These are phyloP conservation scores for Anastatica hierochuntica DNA, from an alignment of 345 rosid genomes.

Conservation along the genomic window DNA sequence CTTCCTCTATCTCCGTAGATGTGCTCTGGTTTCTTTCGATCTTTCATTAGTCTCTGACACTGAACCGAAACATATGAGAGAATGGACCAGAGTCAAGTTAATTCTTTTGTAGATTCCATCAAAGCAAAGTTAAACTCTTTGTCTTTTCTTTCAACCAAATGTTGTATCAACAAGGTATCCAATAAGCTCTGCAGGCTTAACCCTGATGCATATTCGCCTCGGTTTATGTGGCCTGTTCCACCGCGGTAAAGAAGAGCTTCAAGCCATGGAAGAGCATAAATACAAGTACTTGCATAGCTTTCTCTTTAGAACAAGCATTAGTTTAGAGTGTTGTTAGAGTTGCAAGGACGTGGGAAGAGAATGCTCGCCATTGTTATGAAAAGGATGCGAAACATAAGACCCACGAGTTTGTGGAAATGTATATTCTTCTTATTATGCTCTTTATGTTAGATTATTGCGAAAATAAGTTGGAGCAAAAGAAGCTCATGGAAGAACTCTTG, in stretches of 20 bases:
- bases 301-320: conserved; percentile 9
- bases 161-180: conserved; percentile 23
- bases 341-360: conserved; percentile 18
- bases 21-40: too few species aligned
- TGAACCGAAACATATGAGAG: not conserved
- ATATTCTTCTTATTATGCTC: too few species aligned
- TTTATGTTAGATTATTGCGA: too few species aligned
- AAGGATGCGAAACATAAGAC: conserved; percentile 8
- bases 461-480: too few species aligned
- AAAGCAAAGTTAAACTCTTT: conserved; percentile 15
- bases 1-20: too few species aligned
- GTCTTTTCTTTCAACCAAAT: conserved; percentile 10
- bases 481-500: too few species aligned
- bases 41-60: too few species aligned
- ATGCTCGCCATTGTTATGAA: conserved; percentile 24
- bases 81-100: not conserved
- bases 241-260: conserved; percentile 4
- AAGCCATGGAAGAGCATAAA: conserved; percentile 26
- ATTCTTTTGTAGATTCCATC: conserved; percentile 9
- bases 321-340: conserved; percentile 11
- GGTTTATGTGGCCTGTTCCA: conserved; percentile 17
- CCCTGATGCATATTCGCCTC: conserved; percentile 17
- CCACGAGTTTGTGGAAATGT: conserved; percentile 24
- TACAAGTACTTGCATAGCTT: conserved; percentile 22
- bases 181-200: conserved; percentile 14